Evolutionary conservation across 441 rosid species (phyloP).

Genomic region (Gossypium gossypioides): DNA sequence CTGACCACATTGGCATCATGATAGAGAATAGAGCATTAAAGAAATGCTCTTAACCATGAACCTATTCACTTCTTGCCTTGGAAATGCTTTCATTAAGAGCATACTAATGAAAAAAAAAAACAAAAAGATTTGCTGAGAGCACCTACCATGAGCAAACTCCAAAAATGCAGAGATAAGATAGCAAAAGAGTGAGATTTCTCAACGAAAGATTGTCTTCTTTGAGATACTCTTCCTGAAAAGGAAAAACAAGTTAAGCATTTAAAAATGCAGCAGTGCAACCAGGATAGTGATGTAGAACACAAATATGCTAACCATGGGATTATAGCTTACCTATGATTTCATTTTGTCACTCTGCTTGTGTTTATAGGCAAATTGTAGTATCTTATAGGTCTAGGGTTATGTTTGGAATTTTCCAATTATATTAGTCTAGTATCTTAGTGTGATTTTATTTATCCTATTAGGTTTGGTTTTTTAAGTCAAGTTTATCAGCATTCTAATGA

Average conservation of each 20-base stretch:
- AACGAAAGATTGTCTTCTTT: constrained; percentile 70
- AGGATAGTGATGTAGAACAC: not conserved
- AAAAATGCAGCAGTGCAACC: not conserved
- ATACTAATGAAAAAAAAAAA: not conserved
- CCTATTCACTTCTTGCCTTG: not conserved
- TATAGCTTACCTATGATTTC: not conserved
- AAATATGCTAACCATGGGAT: not conserved
- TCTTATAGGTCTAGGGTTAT: not conserved
- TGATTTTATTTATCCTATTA: not conserved
- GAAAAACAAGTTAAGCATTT: not conserved
- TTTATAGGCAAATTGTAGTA: not conserved
- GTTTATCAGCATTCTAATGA: not conserved
- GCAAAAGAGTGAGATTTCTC: constrained; percentile 65
- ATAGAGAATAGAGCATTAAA: not conserved
- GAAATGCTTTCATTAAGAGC: constrained; percentile 1
- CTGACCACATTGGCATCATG: not conserved
- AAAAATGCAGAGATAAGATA: constrained; percentile 57
- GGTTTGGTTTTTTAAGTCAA: not conserved
- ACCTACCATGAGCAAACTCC: constrained; percentile 80
- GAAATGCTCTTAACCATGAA: not conserved
- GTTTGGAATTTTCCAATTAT: not conserved
- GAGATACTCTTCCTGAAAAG: constrained; percentile 57
- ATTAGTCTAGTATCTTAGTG: not conserved
- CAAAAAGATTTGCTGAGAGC: constrained; percentile 12
- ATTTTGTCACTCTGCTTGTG: not conserved